phyloP scores from a whole-genome alignment of 176 grass and related monocot genomes.

The Urochloa ruziziensis region DNA sequence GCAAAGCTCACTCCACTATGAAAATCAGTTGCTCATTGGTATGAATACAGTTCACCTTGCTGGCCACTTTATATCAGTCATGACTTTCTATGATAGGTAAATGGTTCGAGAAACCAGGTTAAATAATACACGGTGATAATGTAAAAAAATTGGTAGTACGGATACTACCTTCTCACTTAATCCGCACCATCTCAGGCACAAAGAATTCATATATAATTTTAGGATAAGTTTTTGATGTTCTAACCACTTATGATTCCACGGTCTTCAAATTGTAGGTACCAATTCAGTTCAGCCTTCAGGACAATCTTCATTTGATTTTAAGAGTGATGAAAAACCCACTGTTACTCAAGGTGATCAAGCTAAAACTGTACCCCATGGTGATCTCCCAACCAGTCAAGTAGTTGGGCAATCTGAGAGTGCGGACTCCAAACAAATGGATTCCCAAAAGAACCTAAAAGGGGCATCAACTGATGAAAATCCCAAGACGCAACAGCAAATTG shows the following conservation, averaged over 20 bases:
- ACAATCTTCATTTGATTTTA: constrained; percentile 14
- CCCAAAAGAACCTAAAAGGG: neutral
- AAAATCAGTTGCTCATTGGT: neutral
- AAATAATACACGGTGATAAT: neutral
- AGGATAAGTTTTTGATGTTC: neutral
- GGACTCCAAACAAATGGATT: neutral
- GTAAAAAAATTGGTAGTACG: neutral
- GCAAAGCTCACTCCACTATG: neutral
- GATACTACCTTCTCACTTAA: neutral
- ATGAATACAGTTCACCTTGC: neutral
- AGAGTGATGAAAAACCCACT: neutral
- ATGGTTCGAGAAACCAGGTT: neutral
- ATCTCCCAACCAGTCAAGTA: neutral
- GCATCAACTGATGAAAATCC: neutral
- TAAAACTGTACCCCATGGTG: neutral
- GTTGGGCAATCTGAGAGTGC: neutral
- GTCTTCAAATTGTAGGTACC: neutral
- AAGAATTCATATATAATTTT: neutral
- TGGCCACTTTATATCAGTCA: neutral
- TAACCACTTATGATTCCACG: neutral
- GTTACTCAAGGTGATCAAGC: neutral
- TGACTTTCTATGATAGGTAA: neutral
- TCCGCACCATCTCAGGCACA: neutral
- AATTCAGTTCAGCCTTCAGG: neutral
- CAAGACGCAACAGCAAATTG: neutral